phyloP scores from a whole-genome alignment of 2,329 filamentous ascomycete genomes.

The Diaporthe sp. region DNA sequence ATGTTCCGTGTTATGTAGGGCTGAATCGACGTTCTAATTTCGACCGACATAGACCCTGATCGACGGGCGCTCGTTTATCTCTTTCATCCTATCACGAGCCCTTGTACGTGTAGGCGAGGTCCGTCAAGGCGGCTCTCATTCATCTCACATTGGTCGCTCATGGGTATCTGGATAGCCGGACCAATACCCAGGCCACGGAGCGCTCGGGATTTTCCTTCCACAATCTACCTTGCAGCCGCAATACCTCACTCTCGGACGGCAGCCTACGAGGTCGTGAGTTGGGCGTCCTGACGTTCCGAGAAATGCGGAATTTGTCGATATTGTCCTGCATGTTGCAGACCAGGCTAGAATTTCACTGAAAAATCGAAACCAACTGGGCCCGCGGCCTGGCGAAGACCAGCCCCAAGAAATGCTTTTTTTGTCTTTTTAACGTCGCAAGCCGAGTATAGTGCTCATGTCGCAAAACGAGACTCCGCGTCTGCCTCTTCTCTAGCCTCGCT shows the following conservation, averaged over 20 bases:
- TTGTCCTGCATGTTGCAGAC: constrained; percentile 22
- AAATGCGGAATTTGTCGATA: constrained; percentile 16
- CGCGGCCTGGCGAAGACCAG: neutral
- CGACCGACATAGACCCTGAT: constrained; percentile 16
- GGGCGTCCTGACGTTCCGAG: neutral
- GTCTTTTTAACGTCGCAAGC: constrained; percentile 25
- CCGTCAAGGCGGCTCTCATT: constrained; percentile 24
- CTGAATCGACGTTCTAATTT: constrained; percentile 20
- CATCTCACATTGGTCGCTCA: constrained; percentile 3
- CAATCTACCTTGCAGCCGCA: constrained; percentile 11
- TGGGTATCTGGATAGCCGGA: constrained; percentile 17
- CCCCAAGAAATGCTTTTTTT: constrained; percentile 11
- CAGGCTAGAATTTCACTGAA: constrained; percentile 17
- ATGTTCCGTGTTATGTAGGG: constrained; percentile 16
- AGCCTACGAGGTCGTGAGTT: neutral
- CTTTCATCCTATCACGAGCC: constrained; percentile 19
- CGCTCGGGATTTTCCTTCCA: neutral
- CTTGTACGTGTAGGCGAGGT: constrained; percentile 38
- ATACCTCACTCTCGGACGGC: constrained; percentile 5
- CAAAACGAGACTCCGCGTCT: constrained; percentile 33
- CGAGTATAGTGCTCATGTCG: constrained; percentile 30
- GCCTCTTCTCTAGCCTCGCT: constrained; percentile 33
- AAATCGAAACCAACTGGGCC: neutral
- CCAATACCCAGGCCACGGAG: neutral
- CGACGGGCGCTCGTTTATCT: constrained; percentile 31